Base-by-base conservation (phyloP, 2,329 filamentous ascomycete species). In the Simplicillium sp. region DNA sequence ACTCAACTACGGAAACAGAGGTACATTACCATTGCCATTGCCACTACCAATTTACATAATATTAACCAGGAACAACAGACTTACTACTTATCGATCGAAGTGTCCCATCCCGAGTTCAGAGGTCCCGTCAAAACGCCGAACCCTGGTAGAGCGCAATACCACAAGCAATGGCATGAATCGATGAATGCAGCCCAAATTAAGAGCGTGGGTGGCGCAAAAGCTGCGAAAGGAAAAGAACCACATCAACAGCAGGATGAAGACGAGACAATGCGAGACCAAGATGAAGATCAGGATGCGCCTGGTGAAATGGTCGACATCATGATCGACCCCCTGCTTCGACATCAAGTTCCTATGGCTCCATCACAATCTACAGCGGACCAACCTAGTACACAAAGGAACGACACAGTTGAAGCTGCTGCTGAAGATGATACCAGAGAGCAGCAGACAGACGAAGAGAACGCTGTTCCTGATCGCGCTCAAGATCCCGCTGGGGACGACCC, bases 1-100 rank as follows among this genome's bases (percentile, higher is more conserved):
- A 82, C 51, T 82, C 78, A 0, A 59, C 64, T 3, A 79, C 75
- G 0, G 77, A 82, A 51, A 79, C 69, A 12, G 78, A 82, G 65
- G 77, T 75, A 44, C 14, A 50, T 33, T 5, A 25, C 20, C 9
- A 9, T 25, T 25, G 9, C 20, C n/a, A n/a, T n/a, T n/a, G 20
- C 6, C 20, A 25, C 5, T 9, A 9, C 5, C 5, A 25, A 25
- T 6, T 9, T 25, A 25, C 20, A 25, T 25, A 5, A 25, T 25
- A 9, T 5, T 25, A 25, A 25, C 20, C n/a, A n/a, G n/a, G 9
- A 9, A n/a, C 13, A 15, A 4, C 46, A 82, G 77, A 80, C 73
- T 1, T 82, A 77, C 54, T 81, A 82, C 48, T 55, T 82, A 7
- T 78, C 78, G 2, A 57, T 82, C 38, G 78, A 82, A 50, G 64